Conservation (phyloP, 2,329 filamentous ascomycete species). For the Tolypocladium capitatum region DNA sequence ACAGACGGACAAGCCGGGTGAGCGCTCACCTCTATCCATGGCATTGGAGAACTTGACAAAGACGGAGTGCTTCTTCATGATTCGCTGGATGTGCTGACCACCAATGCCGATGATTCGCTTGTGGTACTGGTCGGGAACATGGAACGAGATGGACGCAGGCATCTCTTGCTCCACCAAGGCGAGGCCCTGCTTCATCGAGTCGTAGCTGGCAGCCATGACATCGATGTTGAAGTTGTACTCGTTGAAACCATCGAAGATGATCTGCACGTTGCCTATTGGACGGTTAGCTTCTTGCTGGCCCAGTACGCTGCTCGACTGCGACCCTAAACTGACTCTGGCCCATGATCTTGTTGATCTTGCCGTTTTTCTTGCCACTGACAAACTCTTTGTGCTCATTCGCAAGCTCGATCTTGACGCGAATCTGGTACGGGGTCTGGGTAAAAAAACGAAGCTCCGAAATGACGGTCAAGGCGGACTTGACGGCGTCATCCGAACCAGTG, state of each 20-base stretch:
- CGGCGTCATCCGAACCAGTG: slow-evolving; percentile 89
- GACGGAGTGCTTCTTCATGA: slow-evolving; percentile 99
- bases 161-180: slow-evolving; percentile 96
- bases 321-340: slow-evolving; percentile 58
- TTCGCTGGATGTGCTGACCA: slow-evolving; percentile 95
- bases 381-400: slow-evolving; percentile 99
- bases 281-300: not conserved
- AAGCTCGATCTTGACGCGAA: slow-evolving; percentile 95
- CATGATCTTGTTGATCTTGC: slow-evolving; percentile 99
- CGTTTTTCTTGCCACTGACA: slow-evolving; percentile 98
- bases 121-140: slow-evolving; percentile 97
- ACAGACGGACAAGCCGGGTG: not conserved
- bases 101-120: slow-evolving; percentile 99
- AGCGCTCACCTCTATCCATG: slow-evolving; percentile 70
- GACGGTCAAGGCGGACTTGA: slow-evolving; percentile 89
- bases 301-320: not conserved
- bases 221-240: slow-evolving; percentile 99
- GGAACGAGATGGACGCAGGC: slow-evolving; percentile 97
- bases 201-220: slow-evolving; percentile 82
- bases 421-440: slow-evolving; percentile 75
- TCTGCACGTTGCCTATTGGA: slow-evolving; percentile 73
- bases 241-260: slow-evolving; percentile 97
- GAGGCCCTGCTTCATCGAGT: slow-evolving; percentile 85
- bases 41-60: slow-evolving; percentile 99
- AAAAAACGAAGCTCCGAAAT: slow-evolving; percentile 87